A percentile compares a stretch with the other conserved stretches of the same genome.
phyloP scores from a whole-genome alignment of 306 rosid genomes.

The Prunus salicina region DNA sequence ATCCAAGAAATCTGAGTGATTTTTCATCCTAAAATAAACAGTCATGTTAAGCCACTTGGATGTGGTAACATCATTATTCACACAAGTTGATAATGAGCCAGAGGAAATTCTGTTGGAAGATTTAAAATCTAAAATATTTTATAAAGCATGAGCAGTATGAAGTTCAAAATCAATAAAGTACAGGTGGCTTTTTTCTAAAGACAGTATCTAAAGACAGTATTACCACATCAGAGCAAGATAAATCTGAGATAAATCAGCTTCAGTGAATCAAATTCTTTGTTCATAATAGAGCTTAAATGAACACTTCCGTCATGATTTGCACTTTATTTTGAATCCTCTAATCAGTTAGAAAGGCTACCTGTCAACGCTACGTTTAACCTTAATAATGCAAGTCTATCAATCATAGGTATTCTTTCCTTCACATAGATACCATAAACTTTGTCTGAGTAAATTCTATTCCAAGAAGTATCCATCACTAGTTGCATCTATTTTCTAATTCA shows the following conservation, averaged over 20 bases:
- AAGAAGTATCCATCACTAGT: not conserved
- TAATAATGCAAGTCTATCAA: not conserved
- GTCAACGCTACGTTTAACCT: not conserved
- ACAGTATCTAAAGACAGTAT: not conserved
- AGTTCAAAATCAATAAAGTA: not conserved
- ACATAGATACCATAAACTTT: not conserved
- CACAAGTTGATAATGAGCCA: not conserved
- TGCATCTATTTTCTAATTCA: not conserved
- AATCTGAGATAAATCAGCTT: not conserved
- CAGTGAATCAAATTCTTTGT: not conserved
- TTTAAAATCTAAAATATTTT: too few relatives aligned
- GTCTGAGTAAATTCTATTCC: too few relatives aligned
- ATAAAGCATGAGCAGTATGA: too few relatives aligned
- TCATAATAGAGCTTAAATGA: not conserved
- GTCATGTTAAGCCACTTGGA: constrained; percentile 10
- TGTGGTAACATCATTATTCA: not conserved
- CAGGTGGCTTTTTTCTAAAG: not conserved
- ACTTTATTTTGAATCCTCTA: not conserved
- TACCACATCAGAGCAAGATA: not conserved
- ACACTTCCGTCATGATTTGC: not conserved
- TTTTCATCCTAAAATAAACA: not conserved
- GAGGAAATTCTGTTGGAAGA: not conserved
- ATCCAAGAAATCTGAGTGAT: too few relatives aligned
- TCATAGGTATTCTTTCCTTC: too few relatives aligned
- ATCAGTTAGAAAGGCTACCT: not conserved